These are phyloP conservation scores for Neurospora sp. DNA, from an alignment of 495 filamentous ascomycete genomes.

Conservation along the genomic window DNA sequence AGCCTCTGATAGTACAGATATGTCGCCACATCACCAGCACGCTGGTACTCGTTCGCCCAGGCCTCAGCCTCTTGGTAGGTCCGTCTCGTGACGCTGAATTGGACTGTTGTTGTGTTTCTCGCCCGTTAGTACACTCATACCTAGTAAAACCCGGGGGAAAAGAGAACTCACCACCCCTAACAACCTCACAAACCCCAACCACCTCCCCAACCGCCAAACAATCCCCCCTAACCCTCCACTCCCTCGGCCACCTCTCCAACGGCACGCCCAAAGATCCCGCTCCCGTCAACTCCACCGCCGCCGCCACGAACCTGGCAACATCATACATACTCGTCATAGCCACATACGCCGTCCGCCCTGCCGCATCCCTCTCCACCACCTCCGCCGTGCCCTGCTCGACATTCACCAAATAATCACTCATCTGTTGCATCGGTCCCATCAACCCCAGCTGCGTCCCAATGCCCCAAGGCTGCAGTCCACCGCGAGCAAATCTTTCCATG, in stretches of 20 bases:
- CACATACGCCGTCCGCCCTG: slow-evolving; percentile 41
- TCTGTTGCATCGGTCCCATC: slow-evolving; percentile 26
- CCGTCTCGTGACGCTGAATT: slow-evolving; percentile 27
- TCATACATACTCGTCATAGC: slow-evolving; percentile 58
- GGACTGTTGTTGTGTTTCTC: slow-evolving; percentile 18
- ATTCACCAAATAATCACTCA: slow-evolving; percentile 54
- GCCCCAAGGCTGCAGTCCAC: slow-evolving; percentile 37
- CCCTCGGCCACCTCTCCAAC: slow-evolving; percentile 51
- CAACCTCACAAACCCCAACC: slow-evolving; percentile 31
- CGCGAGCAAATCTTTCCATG: slow-evolving; percentile 63
- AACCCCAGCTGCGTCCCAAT: slow-evolving; percentile 42
- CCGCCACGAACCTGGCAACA: slow-evolving; percentile 54
- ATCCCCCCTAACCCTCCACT: slow-evolving; percentile 55
- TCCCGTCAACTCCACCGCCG: slow-evolving; percentile 40
- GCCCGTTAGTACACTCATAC: too few relatives aligned
- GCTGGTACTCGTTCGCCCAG: slow-evolving; percentile 29
- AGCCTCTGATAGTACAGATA: slow-evolving; percentile 35
- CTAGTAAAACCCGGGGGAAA: too few relatives aligned
- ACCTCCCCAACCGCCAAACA: slow-evolving; percentile 44
- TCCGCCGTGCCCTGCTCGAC: slow-evolving; percentile 44
- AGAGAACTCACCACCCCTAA: slow-evolving; percentile 26
- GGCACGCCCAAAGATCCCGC: neutral
- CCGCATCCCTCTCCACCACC: slow-evolving; percentile 41
- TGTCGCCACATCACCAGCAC: slow-evolving; percentile 22
- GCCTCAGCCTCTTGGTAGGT: slow-evolving; percentile 33